These are phyloP conservation scores for Cryptococcus sp. DNA, from an alignment of 1,284 basidiomycete species.

Conservation along the genomic window DNA sequence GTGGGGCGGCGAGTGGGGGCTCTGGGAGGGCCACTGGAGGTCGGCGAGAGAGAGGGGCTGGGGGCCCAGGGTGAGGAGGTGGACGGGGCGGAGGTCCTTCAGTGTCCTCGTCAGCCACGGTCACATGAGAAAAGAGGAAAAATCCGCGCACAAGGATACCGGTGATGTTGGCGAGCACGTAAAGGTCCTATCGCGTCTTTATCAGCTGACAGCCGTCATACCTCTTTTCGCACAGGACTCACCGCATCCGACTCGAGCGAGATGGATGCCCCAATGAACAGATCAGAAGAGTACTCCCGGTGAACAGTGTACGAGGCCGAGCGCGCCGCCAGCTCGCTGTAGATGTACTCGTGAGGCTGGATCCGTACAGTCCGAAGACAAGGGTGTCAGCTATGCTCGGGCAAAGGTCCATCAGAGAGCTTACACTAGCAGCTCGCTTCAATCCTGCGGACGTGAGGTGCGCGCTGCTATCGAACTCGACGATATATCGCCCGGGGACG, in stretches of 20 bases:
- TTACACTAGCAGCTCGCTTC: slow-evolving; percentile 12
- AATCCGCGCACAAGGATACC: slow-evolving; percentile 27
- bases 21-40: slow-evolving; percentile 4
- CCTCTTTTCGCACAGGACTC: slow-evolving; percentile 20
- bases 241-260: slow-evolving; percentile 34
- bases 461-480: slow-evolving; percentile 41
- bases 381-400: not conserved
- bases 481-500: slow-evolving; percentile 39
- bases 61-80: slow-evolving; percentile 23
- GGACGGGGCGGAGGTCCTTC: slow-evolving; percentile 36
- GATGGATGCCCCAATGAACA: slow-evolving; percentile 54
- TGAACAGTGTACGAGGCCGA: slow-evolving; percentile 49
- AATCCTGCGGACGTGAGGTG: slow-evolving; percentile 25
- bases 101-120: too few relatives aligned
- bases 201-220: not conserved
- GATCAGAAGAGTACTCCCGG: slow-evolving; percentile 52
- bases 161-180: slow-evolving; percentile 21
- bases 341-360: slow-evolving; percentile 49
- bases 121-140: not conserved
- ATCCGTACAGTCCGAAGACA: too few relatives aligned
- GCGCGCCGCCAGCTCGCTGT: slow-evolving; percentile 47
- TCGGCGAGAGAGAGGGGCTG: slow-evolving; percentile 3
- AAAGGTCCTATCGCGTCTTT: slow-evolving; percentile 19
- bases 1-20: not conserved
- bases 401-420: not conserved